phyloP scores from a whole-genome alignment of 2,329 filamentous ascomycete genomes.

The Cryphonectria naterciae region DNA sequence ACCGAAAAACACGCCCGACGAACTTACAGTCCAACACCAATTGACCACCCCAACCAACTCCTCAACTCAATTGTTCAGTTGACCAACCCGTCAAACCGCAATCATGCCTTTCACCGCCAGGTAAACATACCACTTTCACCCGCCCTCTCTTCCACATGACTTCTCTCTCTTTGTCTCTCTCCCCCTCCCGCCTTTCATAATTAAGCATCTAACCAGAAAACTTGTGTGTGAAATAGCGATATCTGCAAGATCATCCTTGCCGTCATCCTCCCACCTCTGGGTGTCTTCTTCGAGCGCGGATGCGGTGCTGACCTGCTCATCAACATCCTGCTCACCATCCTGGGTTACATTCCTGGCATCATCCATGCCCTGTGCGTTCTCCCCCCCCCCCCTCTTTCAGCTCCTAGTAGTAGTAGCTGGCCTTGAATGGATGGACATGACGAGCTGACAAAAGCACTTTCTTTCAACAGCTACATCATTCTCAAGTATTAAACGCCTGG shows the following conservation, averaged over 20 bases:
- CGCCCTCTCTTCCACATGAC: too few species aligned
- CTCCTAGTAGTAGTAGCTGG: background rate
- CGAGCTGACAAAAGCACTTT: constrained; percentile 38
- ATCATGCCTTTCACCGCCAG: constrained; percentile 64
- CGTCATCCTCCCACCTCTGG: constrained; percentile 85
- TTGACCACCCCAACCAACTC: background rate
- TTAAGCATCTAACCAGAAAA: background rate
- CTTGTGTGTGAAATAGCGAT: constrained; percentile 41
- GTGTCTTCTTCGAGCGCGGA: constrained; percentile 92
- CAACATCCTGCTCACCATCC: constrained; percentile 86
- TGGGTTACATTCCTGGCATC: constrained; percentile 76
- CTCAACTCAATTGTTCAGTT: background rate
- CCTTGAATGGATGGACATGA: background rate
- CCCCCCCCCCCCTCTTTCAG: too few species aligned
- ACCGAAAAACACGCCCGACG: background rate
- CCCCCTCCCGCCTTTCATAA: background rate
- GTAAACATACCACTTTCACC: constrained; percentile 43
- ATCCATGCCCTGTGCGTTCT: constrained; percentile 76
- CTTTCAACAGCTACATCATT: constrained; percentile 66
- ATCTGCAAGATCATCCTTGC: constrained; percentile 79
- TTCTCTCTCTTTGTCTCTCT: background rate
- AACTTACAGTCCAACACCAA: background rate
- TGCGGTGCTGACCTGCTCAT: constrained; percentile 87
- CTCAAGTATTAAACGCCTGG: constrained; percentile 71
- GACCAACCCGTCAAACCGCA: constrained; percentile 31